phyloP scores from a whole-genome alignment of 2,329 filamentous ascomycete genomes.

The Grosmannia serpens region DNA sequence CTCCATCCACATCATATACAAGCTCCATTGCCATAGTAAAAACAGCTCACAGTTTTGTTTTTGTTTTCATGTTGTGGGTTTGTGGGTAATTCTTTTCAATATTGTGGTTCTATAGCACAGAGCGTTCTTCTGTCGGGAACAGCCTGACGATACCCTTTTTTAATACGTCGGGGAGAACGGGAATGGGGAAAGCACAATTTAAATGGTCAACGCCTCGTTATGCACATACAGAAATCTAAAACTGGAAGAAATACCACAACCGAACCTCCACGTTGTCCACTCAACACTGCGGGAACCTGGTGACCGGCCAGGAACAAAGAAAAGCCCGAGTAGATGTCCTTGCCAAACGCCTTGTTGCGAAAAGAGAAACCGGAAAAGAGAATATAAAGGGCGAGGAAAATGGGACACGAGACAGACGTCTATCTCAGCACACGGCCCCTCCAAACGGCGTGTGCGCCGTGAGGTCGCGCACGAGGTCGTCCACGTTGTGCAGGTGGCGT shows the following conservation, averaged over 20 bases:
- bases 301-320: not conserved
- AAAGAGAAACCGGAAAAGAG: not conserved
- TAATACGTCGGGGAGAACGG: not conserved
- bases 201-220: not conserved
- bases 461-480: slow-evolving; percentile 75
- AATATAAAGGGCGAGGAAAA: not conserved
- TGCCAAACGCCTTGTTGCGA: not conserved
- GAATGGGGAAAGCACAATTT: not conserved
- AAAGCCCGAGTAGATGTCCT: not conserved
- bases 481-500: slow-evolving; percentile 68
- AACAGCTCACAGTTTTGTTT: not conserved
- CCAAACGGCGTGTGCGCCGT: slow-evolving; percentile 68
- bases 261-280: not conserved
- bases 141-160: not conserved
- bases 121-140: not conserved
- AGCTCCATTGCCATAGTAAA: too few species aligned
- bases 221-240: not conserved
- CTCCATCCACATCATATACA: too few species aligned
- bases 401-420: not conserved
- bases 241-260: not conserved
- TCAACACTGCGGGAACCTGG: too few species aligned
- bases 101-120: not conserved
- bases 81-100: not conserved
- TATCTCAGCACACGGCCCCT: slow-evolving; percentile 36
- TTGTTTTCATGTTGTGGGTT: not conserved